phyloP scores from a whole-genome alignment of 805 yeast genomes.

The Metschnikowia santaceciliae region DNA sequence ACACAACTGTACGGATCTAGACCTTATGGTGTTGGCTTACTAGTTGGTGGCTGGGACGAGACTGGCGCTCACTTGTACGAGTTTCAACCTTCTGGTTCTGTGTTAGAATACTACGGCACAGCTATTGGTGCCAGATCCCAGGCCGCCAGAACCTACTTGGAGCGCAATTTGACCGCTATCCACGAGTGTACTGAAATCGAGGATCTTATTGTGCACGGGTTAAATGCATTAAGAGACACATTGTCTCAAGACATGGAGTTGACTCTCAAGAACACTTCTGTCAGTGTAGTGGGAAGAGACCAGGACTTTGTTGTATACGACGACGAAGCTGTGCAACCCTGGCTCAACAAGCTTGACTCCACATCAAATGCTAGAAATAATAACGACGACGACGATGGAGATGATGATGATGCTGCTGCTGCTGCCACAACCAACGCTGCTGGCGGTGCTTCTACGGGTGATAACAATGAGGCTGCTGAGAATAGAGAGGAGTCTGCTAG shows the following conservation, averaged over 20 bases:
- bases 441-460: conserved; percentile 15
- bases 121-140: conserved; percentile 99
- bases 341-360: conserved; percentile 74
- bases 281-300: conserved; percentile 88
- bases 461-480: conserved; percentile 11
- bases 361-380: conserved; percentile 54
- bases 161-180: conserved; percentile 73
- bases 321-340: conserved; percentile 79
- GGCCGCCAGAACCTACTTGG: conserved; percentile 95
- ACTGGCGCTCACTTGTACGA: conserved; percentile 92
- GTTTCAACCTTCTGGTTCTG: conserved; percentile 94
- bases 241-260: conserved; percentile 91
- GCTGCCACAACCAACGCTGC: conserved; percentile 14
- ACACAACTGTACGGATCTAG: conserved; percentile 95
- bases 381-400: conserved; percentile 35
- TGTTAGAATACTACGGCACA: conserved; percentile 84
- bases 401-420: conserved; percentile 20
- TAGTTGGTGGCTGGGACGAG: conserved; percentile 88
- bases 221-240: conserved; percentile 90
- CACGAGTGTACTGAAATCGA: conserved; percentile 57
- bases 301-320: conserved; percentile 73
- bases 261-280: conserved; percentile 76
- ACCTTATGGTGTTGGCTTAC: conserved; percentile 96
- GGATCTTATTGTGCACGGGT: conserved; percentile 77
- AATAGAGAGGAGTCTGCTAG: conserved; percentile 21